Conservation (phyloP, 2,329 filamentous ascomycete species). For the Hymenoscyphus scutula region DNA sequence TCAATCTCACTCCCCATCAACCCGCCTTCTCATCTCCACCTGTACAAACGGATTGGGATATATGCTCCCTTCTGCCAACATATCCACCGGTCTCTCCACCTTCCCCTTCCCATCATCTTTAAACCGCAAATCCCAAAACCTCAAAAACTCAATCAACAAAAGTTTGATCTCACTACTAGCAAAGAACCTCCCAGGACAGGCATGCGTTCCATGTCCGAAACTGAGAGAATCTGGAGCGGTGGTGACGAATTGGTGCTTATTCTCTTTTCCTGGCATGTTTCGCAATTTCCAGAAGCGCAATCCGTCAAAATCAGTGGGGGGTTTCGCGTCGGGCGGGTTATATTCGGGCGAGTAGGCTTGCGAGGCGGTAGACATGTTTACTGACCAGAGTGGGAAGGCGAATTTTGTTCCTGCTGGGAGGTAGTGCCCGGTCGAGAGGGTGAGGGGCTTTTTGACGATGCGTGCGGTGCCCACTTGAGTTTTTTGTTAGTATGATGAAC, state of each 20-base stretch:
- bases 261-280: constrained; percentile 27
- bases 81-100: constrained; percentile 62
- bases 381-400: constrained; percentile 34
- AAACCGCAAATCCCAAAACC: constrained; percentile 36
- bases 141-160: constrained; percentile 45
- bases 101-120: constrained; percentile 70
- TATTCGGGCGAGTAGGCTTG: constrained; percentile 28
- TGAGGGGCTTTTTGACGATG: constrained; percentile 25
- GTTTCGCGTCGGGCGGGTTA: constrained; percentile 19
- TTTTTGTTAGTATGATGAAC: background rate
- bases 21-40: constrained; percentile 23
- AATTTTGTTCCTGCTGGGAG: constrained; percentile 36
- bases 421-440: constrained; percentile 38
- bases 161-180: constrained; percentile 42
- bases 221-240: constrained; percentile 36
- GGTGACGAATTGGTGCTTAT: constrained; percentile 38
- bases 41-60: constrained; percentile 19
- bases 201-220: constrained; percentile 45
- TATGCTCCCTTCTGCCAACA: constrained; percentile 7
- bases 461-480: constrained; percentile 27
- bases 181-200: constrained; percentile 45
- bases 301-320: constrained; percentile 26
- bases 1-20: too few species aligned
- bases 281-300: constrained; percentile 28
- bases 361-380: constrained; percentile 27